Evolutionary conservation across 805 yeast genomes (phyloP).

Genomic region (Hanseniaspora taiwanica): DNA sequence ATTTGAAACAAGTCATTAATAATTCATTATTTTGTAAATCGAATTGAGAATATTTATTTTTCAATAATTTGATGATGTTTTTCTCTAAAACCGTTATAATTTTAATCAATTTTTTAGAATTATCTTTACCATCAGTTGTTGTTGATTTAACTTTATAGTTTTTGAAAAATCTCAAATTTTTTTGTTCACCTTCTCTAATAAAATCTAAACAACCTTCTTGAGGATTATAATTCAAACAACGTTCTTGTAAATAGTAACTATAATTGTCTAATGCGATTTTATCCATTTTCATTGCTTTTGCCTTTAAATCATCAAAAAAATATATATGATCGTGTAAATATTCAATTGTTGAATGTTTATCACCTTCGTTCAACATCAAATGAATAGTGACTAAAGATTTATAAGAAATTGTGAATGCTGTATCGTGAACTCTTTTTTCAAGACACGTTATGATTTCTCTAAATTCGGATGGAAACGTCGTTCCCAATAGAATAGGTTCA

Average conservation of each 20-base stretch:
- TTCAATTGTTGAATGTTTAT: slow-evolving; percentile 54
- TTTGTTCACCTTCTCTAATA: slow-evolving; percentile 51
- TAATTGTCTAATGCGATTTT: slow-evolving; percentile 49
- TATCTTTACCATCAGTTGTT: slow-evolving; percentile 10
- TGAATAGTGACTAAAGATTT: slow-evolving; percentile 77
- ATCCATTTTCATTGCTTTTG: slow-evolving; percentile 29
- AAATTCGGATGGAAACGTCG: slow-evolving; percentile 34
- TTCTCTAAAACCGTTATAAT: slow-evolving; percentile 35
- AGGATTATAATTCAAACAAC: slow-evolving; percentile 56
- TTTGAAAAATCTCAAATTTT: background rate
- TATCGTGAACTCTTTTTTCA: slow-evolving; percentile 49
- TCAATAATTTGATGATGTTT: slow-evolving; percentile 42
- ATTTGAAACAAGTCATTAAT: slow-evolving; percentile 67
- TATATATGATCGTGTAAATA: slow-evolving; percentile 40
- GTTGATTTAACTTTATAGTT: slow-evolving; percentile 36
- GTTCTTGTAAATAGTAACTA: slow-evolving; percentile 51
- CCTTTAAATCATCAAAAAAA: slow-evolving; percentile 34
- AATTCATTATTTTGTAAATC: slow-evolving; percentile 72
- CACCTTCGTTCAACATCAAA: slow-evolving; percentile 88
- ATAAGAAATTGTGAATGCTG: slow-evolving; percentile 86
- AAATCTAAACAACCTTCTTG: slow-evolving; percentile 49
- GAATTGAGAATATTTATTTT: slow-evolving; percentile 61
- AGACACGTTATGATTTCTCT: slow-evolving; percentile 56
- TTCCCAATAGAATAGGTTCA: slow-evolving; percentile 67
- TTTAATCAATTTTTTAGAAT: slow-evolving; percentile 65